Conservation (phyloP, 495 filamentous ascomycete genomes). For the Talaromyces ruber region DNA sequence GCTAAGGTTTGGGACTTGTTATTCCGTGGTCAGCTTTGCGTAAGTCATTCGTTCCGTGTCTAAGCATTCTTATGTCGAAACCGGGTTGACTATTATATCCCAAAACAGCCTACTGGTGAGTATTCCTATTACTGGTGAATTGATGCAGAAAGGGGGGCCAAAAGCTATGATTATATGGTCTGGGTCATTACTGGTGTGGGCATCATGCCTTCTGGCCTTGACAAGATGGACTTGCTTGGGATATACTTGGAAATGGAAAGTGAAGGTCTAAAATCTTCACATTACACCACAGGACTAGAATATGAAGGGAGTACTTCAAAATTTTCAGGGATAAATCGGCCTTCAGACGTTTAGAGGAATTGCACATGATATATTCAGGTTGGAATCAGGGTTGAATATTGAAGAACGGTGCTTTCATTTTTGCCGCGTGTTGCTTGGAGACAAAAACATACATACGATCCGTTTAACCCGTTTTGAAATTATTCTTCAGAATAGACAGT, state of each 20-base stretch:
- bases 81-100: neutral
- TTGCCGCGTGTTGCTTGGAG: neutral
- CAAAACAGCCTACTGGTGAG: slow-evolving; percentile 25
- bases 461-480: too few species aligned
- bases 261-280: slow-evolving; percentile 20
- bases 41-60: slow-evolving; percentile 11
- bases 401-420: neutral
- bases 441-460: neutral
- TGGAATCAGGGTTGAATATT: neutral
- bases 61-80: too few species aligned
- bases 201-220: slow-evolving; percentile 29
- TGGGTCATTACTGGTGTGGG: slow-evolving; percentile 27
- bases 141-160: slow-evolving; percentile 30
- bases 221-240: slow-evolving; percentile 41
- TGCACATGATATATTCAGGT: neutral
- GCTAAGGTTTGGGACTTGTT: slow-evolving; percentile 57
- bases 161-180: slow-evolving; percentile 27
- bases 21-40: slow-evolving; percentile 57
- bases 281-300: neutral
- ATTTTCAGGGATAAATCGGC: neutral
- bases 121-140: slow-evolving; percentile 32
- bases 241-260: slow-evolving; percentile 37
- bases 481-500: too few species aligned
- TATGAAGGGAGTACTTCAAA: neutral
- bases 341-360: neutral